Evolutionary conservation across 192 early-diverging fungal genomes (phyloP).

Genomic region (Podila clonocystis): DNA sequence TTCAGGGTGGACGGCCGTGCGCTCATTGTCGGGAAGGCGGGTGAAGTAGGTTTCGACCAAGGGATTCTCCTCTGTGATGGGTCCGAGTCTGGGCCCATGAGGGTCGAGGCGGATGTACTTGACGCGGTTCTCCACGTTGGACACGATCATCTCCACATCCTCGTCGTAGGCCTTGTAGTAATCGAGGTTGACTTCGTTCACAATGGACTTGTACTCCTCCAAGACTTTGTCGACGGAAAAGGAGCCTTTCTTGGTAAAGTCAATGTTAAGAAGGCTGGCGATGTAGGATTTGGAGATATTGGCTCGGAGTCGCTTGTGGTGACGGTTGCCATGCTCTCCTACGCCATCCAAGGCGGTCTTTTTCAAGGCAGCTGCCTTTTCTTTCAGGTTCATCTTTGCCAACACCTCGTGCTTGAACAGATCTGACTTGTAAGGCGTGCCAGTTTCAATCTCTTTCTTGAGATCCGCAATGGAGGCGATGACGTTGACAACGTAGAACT

Average conservation of each 20-base stretch:
- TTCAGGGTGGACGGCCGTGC: constrained; percentile 61
- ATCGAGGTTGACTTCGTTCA: constrained; percentile 91
- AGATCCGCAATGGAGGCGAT: constrained; percentile 53
- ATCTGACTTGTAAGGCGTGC: background rate
- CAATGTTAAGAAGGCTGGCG: constrained; percentile 19
- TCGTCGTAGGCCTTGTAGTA: constrained; percentile 89
- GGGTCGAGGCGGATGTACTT: constrained; percentile 84
- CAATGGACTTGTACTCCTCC: constrained; percentile 62
- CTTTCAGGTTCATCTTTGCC: constrained; percentile 53
- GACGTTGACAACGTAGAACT: constrained; percentile 88
- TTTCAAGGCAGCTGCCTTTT: constrained; percentile 54
- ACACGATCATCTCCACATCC: constrained; percentile 73
- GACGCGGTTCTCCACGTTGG: constrained; percentile 82
- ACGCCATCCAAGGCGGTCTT: constrained; percentile 45
- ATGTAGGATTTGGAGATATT: constrained; percentile 62
- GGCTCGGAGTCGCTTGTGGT: constrained; percentile 64
- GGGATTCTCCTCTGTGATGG: constrained; percentile 80
- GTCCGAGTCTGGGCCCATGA: constrained; percentile 89
- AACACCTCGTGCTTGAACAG: constrained; percentile 49
- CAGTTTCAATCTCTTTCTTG: constrained; percentile 53
- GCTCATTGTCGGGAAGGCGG: constrained; percentile 69
- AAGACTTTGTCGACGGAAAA: constrained; percentile 53
- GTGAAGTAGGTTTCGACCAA: constrained; percentile 98
- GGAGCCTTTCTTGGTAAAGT: constrained; percentile 10
- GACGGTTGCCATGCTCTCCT: constrained; percentile 60